Base-by-base conservation (phyloP, 768 basidiomycete genomes). In the Tephrocybe sp. region DNA sequence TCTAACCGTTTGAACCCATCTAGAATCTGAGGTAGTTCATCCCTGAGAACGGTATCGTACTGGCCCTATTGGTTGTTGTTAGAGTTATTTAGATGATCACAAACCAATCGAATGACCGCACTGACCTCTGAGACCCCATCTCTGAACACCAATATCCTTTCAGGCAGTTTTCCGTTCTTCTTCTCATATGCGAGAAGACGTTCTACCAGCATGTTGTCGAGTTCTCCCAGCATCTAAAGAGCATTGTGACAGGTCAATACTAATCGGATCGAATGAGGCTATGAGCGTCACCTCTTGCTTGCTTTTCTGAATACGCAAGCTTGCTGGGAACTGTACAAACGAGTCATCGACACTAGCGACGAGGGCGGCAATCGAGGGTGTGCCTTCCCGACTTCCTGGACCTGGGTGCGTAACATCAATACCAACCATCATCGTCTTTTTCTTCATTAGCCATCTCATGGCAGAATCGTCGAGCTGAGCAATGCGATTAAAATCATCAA, bases 391-490 rank as follows among this genome's bases (percentile, higher is more conserved):
- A 55, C 85, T 86, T 5, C 68, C 75, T 1, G 86, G 84, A 1
- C 86, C 78, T 3, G 89, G 87, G 54, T 92, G 89, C 0, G 88
- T 91, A 0, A 90, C 88, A 59, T 92, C 89, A 54, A 90, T 88
- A 0, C 91, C 91, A 3, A 93, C 83, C 60, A 93, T 68, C 85
- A 93, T 92, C 9, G 90, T 91, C 45, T 75, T 76, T 55, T 75
- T 73, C 63, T 78, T 78, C 1, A 64, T 79, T 40, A 91, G 66
- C 88, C 88, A 91, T 30, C 52, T 57, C 75, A 84, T 79, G 1
- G 79, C 77, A 1, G 50, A 57, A 0, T 70, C 61, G 27, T 84
- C 83, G 9, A 91, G 67, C 78, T 79, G 53, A 11, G 42, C 18
- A 15, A 42, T 44, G 27, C 23, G 18, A 48, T 34, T n/a, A 3